Evolutionary conservation across 805 yeast species (phyloP), one percentile per base, ranked within the genome.

Genomic region (Clavispora asparagi): DNA sequence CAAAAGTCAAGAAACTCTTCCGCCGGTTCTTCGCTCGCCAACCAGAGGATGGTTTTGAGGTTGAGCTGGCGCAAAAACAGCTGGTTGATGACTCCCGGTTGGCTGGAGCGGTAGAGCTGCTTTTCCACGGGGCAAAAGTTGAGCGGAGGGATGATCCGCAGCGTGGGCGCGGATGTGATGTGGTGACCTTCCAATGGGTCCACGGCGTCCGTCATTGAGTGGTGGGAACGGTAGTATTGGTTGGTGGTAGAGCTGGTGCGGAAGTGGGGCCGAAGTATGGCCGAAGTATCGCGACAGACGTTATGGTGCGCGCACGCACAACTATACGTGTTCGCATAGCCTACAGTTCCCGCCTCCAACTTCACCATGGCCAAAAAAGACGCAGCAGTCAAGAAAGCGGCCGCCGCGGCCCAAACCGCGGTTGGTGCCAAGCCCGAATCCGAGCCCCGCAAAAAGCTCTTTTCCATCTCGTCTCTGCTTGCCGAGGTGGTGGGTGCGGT

Each of bases 41-140:
- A 73, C 99, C 99, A 92, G 6, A 94, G 78, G 30, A 94, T 85
- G 5, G 95, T 85, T 46, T 81, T 82, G 44, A 92, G 71, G 47
- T 85, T 75, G 49, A 92, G 72, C 53, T 86, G 85, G 48, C 82
- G 75, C 30, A 94, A 65, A 60, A 92, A 94, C 42, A 92, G 84
- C 65, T 91, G 91, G 63, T 90, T 94, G 46, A 92, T 83, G n/a
- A 90, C 84, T 12, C 95, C 82, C 13, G 99, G 99, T 64, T 90
- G 97, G 0, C 98, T 98, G 12, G 94, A 83, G 33, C 99, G 71
- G 65, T 91, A 92, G 40, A 92, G 70, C 51, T 84, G 82, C 42
- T 83, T 76, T 60, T 94, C 98, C 12, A 94, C 98, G 0, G 98
- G 97, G 53, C 97, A 86, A 63, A 92, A 92, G 66, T 94, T 94